phyloP scores from a whole-genome alignment of 1,284 basidiomycete genomes.

The Rhodotorula sp. region DNA sequence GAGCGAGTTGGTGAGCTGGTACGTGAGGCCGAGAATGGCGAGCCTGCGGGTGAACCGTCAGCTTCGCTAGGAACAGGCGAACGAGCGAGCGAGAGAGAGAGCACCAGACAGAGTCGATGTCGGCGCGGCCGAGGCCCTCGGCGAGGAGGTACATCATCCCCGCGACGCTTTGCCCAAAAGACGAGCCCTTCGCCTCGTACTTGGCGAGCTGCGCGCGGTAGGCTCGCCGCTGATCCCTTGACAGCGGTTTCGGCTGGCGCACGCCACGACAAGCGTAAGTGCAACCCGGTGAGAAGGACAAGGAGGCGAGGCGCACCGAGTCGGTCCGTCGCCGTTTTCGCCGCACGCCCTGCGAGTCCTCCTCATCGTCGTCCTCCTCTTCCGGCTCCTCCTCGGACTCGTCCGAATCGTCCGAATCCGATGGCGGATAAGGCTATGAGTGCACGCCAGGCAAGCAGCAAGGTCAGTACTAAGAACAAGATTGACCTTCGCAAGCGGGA shows the following conservation, averaged over 20 bases:
- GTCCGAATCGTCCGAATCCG: constrained; percentile 66
- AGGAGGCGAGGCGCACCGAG: constrained; percentile 18
- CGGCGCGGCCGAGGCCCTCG: constrained; percentile 81
- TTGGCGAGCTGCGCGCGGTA: constrained; percentile 69
- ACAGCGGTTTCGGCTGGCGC: constrained; percentile 28
- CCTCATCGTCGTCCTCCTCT: constrained; percentile 56
- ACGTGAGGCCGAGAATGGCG: constrained; percentile 89
- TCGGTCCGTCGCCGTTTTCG: constrained; percentile 38
- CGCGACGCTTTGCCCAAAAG: constrained; percentile 84
- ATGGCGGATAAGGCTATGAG: constrained; percentile 68
- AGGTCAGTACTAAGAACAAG: too few species aligned
- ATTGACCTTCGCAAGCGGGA: neutral
- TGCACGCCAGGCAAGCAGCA: too few species aligned
- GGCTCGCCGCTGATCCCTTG: constrained; percentile 67
- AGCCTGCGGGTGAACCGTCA: constrained; percentile 60
- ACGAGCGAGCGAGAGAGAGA: constrained; percentile 23
- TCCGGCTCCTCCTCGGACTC: constrained; percentile 52
- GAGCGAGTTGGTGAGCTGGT: constrained; percentile 83
- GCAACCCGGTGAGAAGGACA: neutral
- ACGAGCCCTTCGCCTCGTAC: constrained; percentile 84
- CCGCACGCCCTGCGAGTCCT: constrained; percentile 44
- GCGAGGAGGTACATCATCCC: constrained; percentile 88
- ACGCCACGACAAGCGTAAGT: neutral
- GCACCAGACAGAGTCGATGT: constrained; percentile 91
- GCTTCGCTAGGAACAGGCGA: too few species aligned